phyloP scores from a whole-genome alignment of 805 yeast genomes.

The Lipomyces mesembrius region DNA sequence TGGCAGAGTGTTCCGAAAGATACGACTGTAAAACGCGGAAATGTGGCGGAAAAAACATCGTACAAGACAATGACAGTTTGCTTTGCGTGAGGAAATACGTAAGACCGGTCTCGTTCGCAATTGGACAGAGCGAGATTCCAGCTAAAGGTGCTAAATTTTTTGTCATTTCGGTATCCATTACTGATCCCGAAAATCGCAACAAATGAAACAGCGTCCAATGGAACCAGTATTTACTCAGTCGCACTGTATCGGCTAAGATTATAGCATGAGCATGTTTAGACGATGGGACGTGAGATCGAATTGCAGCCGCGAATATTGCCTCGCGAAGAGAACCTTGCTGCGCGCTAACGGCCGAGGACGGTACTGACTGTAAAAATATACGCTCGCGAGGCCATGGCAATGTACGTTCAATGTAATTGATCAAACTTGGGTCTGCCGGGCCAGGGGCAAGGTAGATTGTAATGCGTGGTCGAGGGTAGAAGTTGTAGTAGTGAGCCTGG shows the following conservation, averaged over 20 bases:
- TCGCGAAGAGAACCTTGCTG: constrained; percentile 13
- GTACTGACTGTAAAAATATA: constrained; percentile 23
- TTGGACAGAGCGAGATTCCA: constrained; percentile 30
- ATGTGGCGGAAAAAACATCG: constrained; percentile 29
- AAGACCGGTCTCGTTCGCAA: not conserved
- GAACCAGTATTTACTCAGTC: constrained; percentile 30
- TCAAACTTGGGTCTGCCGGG: constrained; percentile 23
- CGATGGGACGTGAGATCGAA: constrained; percentile 31
- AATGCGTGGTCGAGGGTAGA: constrained; percentile 32
- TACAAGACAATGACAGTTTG: constrained; percentile 19
- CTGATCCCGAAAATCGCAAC: constrained; percentile 19
- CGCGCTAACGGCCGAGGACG: constrained; percentile 8
- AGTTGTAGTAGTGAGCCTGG: constrained; percentile 30
- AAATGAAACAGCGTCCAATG: constrained; percentile 20
- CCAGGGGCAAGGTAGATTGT: constrained; percentile 35
- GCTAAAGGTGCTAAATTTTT: constrained; percentile 14
- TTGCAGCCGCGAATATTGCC: constrained; percentile 20
- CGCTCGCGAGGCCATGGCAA: constrained; percentile 32
- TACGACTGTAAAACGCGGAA: constrained; percentile 29
- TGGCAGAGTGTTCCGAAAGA: constrained; percentile 11
- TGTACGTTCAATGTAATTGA: constrained; percentile 27
- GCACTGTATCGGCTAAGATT: constrained; percentile 29
- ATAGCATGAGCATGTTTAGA: constrained; percentile 24
- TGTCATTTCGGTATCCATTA: constrained; percentile 16
- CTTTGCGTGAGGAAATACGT: constrained; percentile 29